phyloP scores from a whole-genome alignment of 345 rosid genomes.

The Triadica sebifera region DNA sequence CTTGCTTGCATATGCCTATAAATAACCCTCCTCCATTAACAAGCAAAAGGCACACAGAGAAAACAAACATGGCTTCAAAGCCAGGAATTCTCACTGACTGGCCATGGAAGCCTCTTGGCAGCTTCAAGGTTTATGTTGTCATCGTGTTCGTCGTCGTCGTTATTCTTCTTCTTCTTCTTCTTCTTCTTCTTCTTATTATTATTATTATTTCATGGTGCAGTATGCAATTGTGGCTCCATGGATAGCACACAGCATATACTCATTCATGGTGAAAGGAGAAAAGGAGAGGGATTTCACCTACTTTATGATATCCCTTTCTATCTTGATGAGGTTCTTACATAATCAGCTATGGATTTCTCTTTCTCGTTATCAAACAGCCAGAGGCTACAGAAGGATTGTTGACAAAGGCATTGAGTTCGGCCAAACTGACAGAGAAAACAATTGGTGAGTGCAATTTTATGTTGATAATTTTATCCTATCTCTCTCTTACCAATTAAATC shows the following conservation, averaged over 20 bases:
- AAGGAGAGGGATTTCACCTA: constrained; percentile 34
- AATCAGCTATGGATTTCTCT: constrained; percentile 51
- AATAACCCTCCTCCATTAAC: too few relatives aligned
- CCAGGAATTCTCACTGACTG: constrained; percentile 45
- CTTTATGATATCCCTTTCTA: constrained; percentile 30
- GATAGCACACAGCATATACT: constrained; percentile 42
- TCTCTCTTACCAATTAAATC: too few relatives aligned
- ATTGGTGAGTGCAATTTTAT: constrained; percentile 34
- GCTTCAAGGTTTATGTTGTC: constrained; percentile 27
- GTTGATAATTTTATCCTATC: too few relatives aligned
- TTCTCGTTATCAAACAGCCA: constrained; percentile 48
- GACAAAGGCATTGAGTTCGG: constrained; percentile 58
- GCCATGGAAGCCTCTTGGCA: constrained; percentile 51
- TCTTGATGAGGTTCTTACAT: constrained; percentile 46
- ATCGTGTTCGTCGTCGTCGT: too few relatives aligned
- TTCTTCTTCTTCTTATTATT: not conserved
- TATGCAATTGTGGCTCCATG: constrained; percentile 49
- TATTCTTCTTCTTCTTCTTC: not conserved
- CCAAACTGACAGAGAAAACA: constrained; percentile 61
- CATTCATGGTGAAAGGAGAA: constrained; percentile 15
- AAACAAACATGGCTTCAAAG: constrained; percentile 33
- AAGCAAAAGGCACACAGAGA: too few relatives aligned
- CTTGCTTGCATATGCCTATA: too few relatives aligned
- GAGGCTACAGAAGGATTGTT: constrained; percentile 46
- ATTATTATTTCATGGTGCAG: constrained; percentile 16